Evolutionary conservation across 768 basidiomycete species (phyloP), one percentile per base, ranked within the genome.

Genomic region (Tulasnella sp.): DNA sequence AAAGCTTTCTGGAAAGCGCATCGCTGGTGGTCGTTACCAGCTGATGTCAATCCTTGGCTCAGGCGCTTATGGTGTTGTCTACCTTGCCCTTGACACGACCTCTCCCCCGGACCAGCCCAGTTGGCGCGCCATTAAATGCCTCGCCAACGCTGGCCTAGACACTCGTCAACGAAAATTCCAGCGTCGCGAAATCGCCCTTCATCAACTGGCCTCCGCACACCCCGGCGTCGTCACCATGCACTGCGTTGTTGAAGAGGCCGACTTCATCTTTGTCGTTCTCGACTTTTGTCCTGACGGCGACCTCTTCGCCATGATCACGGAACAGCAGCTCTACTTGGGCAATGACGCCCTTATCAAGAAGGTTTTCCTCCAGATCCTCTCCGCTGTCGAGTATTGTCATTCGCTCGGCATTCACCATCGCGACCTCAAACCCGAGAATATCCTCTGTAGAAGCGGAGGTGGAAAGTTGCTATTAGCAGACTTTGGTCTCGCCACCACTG

Each of bases 11-110:
- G 92, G 92, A 46, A 83, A 84, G 63, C 71, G 81, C 68, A 89
- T 98, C 75, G 90, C 93, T 77, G 77, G 80, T 63, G 84, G 82
- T 64, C 74, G 80, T 50, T 80, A 97, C 60, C 80, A 92, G 71
- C 83, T 98, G 61, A 80, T 87, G 65, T 82, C 87, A 66, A 79
- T 93, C 63, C 80, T 98, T 51, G 94, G 94, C 34, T 81, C 87
- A 31, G 94, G 94, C 11, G 93, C 93, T 22, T 98, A 96, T 68
- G 94, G 94, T 56, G 84, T 92, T 65, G 94, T 97, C 10, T 96
- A 94, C 70, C 85, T 87, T 58, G 93, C 90, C 24, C 75, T 87
- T 60, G 86, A 86, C 67, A 67, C 70, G 43, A 67, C 69, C 78
- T 64, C 71, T 75, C 41, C 73, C 75, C 67, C 63, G 19, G 65